A percentile compares a stretch with the other conserved stretches of the same genome.
Evolutionary conservation across 345 rosid genomes (phyloP).

Genomic region (Populus simonii): DNA sequence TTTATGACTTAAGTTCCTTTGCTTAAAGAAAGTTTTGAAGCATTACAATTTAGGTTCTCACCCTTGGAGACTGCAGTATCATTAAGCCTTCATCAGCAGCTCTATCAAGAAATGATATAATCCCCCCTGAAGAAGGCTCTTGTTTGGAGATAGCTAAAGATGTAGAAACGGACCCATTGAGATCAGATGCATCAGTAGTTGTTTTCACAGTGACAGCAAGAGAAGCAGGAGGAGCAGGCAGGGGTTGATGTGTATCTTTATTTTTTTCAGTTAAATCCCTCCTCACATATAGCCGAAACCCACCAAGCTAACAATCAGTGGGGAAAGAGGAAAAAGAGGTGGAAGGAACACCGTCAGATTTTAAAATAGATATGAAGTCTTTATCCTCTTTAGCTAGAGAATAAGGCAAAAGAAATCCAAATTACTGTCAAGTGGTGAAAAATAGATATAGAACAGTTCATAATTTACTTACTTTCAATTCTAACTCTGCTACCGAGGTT

Average conservation of each 20-base stretch:
- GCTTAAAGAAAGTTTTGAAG: slow-evolving; percentile 11
- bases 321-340: background rate
- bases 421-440: slow-evolving; percentile 7
- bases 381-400: background rate
- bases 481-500: slow-evolving; percentile 69
- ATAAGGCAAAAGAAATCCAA: background rate
- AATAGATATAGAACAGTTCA: background rate
- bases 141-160: slow-evolving; percentile 60
- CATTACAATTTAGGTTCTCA: slow-evolving; percentile 26
- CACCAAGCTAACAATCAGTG: slow-evolving; percentile 51
- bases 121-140: slow-evolving; percentile 35
- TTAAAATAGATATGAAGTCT: background rate
- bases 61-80: slow-evolving; percentile 80
- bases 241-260: slow-evolving; percentile 34
- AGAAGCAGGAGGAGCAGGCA: background rate
- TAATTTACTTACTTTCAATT: slow-evolving; percentile 59
- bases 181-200: slow-evolving; percentile 17
- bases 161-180: slow-evolving; percentile 51
- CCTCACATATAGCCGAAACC: slow-evolving; percentile 60
- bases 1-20: slow-evolving; percentile 17
- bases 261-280: slow-evolving; percentile 47
- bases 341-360: background rate
- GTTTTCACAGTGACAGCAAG: slow-evolving; percentile 24
- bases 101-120: slow-evolving; percentile 44
- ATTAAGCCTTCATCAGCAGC: slow-evolving; percentile 75